A percentile compares a stretch with the other conserved stretches of the same genome.
phyloP scores from a whole-genome alignment of 495 filamentous ascomycete species.

The Achaetomiella virescens region DNA sequence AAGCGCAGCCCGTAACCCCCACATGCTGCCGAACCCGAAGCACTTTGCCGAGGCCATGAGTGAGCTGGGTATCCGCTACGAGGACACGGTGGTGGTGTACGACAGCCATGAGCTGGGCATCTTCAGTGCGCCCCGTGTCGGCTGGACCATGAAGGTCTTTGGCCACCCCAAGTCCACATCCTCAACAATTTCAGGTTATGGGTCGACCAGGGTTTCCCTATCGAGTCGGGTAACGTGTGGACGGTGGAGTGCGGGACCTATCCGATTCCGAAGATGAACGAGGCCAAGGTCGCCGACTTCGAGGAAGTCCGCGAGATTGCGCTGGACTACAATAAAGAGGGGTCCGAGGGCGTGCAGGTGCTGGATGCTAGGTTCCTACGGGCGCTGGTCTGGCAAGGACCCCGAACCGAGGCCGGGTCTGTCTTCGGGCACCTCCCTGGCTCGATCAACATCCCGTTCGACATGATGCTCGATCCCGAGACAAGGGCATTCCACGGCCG shows the following conservation, averaged over 20 bases:
- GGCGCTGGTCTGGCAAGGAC: constrained; percentile 73
- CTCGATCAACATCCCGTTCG: constrained; percentile 75
- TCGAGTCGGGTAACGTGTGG: constrained; percentile 68
- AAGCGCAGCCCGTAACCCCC: constrained; percentile 81
- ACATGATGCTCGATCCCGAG: constrained; percentile 70
- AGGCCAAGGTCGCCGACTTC: constrained; percentile 50
- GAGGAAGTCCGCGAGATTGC: constrained; percentile 75
- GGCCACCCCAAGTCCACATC: constrained; percentile 87
- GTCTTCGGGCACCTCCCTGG: constrained; percentile 91
- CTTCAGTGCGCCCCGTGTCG: constrained; percentile 87
- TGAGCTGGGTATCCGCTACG: constrained; percentile 71
- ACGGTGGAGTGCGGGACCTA: constrained; percentile 53
- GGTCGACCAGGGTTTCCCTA: constrained; percentile 73
- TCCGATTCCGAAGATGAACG: constrained; percentile 47
- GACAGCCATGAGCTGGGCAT: constrained; percentile 83
- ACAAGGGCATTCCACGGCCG: constrained; percentile 69
- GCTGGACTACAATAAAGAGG: constrained; percentile 69
- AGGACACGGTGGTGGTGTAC: constrained; percentile 90
- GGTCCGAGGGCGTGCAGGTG: constrained; percentile 74
- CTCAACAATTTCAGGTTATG: constrained; percentile 92
- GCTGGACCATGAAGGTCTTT: constrained; percentile 85
- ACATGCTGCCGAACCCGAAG: constrained; percentile 85
- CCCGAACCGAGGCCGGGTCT: constrained; percentile 83
- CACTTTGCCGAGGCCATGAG: constrained; percentile 84
- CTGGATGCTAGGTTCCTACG: constrained; percentile 78